Evolutionary conservation across 805 yeast species (phyloP), one percentile per base, ranked within the genome.

Genomic region (Teunomyces funiuensis): DNA sequence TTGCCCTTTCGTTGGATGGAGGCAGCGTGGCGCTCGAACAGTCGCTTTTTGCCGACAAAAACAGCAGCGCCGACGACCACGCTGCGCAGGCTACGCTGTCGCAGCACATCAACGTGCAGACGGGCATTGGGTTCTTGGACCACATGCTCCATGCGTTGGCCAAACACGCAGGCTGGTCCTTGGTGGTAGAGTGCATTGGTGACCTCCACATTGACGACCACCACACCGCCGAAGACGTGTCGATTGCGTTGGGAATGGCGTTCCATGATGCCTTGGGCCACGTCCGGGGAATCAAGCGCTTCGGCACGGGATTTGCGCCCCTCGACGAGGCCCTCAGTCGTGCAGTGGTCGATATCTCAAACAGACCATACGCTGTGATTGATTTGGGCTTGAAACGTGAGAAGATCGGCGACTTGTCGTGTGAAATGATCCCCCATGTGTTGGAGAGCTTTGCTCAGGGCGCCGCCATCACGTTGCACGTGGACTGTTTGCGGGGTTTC

Each of bases 351-450:
- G 99, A 93, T 57, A 71, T 93, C 45, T 87, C 96, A 13, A 89
- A 89, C 62, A 77, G 99, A 52, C 98, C 99, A 2, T 90, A 67
- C 64, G 95, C 97, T 0, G 93, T 88, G 13, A 74, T 89, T 28
- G 96, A 93, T 28, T 72, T 93, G 45, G 97, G 96, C 0, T 75
- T 93, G 57, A 85, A 84, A 64, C 77, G 99, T 50, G 99, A 93
- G 61, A 89, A 84, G 61, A 82, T 93, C 52, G 99, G 99, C 40
- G 95, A 87, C 56, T 74, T 93, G 39, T 80, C 89, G 27, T 80
- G 93, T 56, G 99, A 93, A 68, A 93, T 93, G 99, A 85, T 93
- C 49, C 97, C 97, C n/a, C 99, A 93, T 63, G 90, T 93, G 36
- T 61, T 93, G 47, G 96, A 89, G 63, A 84, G 95, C 53, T 93